Evolutionary conservation across 2,329 filamentous ascomycete species (phyloP).

Genomic region (Cercospora sojina): DNA sequence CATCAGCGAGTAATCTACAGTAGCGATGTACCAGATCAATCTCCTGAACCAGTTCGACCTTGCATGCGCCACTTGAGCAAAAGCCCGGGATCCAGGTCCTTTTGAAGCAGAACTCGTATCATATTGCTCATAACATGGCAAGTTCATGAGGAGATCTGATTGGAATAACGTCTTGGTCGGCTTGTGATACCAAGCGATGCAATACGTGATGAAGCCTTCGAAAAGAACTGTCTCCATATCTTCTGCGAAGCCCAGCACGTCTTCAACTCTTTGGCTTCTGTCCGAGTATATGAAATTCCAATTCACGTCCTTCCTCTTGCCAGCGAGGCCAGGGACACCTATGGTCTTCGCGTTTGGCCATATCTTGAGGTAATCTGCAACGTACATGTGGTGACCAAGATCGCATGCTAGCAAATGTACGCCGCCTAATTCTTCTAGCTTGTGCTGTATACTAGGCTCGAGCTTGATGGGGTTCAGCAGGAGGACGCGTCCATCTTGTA

Average conservation of each 20-base stretch:
- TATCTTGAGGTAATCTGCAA: slow-evolving; percentile 12
- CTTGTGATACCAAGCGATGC: slow-evolving; percentile 22
- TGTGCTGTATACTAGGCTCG: slow-evolving; percentile 8
- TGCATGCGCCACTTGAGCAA: slow-evolving; percentile 15
- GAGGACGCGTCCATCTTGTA: slow-evolving; percentile 13
- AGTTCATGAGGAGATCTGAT: slow-evolving; percentile 20
- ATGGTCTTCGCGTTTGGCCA: slow-evolving; percentile 22
- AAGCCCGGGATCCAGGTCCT: slow-evolving; percentile 11
- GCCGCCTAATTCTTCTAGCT: slow-evolving; percentile 17
- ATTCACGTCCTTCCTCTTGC: slow-evolving; percentile 17
- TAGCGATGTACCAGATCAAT: slow-evolving; percentile 22
- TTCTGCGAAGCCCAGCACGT: slow-evolving; percentile 2
- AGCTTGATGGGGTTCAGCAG: slow-evolving; percentile 21
- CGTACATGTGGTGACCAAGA: slow-evolving; percentile 23
- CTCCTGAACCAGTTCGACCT: slow-evolving; percentile 16
- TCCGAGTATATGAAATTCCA: slow-evolving; percentile 20
- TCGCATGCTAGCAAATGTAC: slow-evolving; percentile 21
- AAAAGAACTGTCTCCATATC: slow-evolving; percentile 21
- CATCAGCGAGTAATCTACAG: slow-evolving; percentile 15
- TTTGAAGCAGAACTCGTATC: slow-evolving; percentile 4
- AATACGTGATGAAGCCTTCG: slow-evolving; percentile 24
- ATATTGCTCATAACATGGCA: slow-evolving; percentile 18
- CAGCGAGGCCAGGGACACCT: slow-evolving; percentile 14
- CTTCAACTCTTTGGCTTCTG: slow-evolving; percentile 7
- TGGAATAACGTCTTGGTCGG: slow-evolving; percentile 18